phyloP scores from a whole-genome alignment of 2,329 filamentous ascomycete genomes.

The Rhynchosporium agropyri region DNA sequence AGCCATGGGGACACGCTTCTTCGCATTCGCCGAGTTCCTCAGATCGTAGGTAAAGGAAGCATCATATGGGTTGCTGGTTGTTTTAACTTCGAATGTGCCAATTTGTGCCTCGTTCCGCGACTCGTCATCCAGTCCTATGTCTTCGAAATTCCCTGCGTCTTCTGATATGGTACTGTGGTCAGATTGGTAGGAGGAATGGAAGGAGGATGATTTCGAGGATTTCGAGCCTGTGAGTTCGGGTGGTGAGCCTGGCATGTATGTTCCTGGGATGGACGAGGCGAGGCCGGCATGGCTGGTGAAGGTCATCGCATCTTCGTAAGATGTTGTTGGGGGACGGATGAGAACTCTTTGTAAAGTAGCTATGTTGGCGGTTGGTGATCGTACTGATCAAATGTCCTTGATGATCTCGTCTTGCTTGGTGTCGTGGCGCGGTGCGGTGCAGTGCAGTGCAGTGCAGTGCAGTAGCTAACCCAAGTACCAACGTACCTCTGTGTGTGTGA shows the following conservation, averaged over 20 bases:
- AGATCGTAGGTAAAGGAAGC: constrained; percentile 35
- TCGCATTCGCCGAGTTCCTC: constrained; percentile 32
- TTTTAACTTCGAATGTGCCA: constrained; percentile 39
- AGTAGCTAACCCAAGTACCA: too few relatives aligned
- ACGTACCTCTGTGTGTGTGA: background rate
- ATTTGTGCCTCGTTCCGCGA: constrained; percentile 40
- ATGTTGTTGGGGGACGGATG: constrained; percentile 27
- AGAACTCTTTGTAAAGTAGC: constrained; percentile 39
- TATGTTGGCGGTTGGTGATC: constrained; percentile 39
- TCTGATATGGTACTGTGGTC: constrained; percentile 68
- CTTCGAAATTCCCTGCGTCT: constrained; percentile 83
- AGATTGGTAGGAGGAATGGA: constrained; percentile 74
- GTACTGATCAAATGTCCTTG: background rate
- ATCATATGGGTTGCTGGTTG: constrained; percentile 37
- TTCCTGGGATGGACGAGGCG: constrained; percentile 53
- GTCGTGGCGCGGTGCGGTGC: too few relatives aligned
- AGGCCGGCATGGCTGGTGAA: constrained; percentile 34
- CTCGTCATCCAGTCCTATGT: constrained; percentile 84
- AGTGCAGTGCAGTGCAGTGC: too few relatives aligned
- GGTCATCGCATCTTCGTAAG: constrained; percentile 40
- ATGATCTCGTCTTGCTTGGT: constrained; percentile 2
- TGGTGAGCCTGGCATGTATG: constrained; percentile 64
- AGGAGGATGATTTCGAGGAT: constrained; percentile 88
- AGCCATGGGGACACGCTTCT: constrained; percentile 35
- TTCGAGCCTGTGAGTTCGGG: constrained; percentile 82